Percentiles rank a stretch among this genome's conserved stretches.
These are phyloP conservation scores for Thalassiosira pacifica DNA, from an alignment of 352 stramenopile genomes.

Conservation along the genomic window DNA sequence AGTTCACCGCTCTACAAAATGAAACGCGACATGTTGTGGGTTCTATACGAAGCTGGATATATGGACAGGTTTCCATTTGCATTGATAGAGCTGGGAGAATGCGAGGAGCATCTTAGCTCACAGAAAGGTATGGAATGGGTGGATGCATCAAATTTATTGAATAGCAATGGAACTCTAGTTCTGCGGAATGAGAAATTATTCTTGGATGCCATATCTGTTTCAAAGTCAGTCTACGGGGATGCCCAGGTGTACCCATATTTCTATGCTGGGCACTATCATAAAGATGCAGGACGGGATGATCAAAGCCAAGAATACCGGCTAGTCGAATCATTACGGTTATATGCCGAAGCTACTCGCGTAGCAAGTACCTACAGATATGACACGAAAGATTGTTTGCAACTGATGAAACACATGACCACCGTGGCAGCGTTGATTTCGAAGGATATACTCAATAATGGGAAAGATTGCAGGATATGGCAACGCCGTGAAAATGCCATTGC, in stretches of 20 bases:
- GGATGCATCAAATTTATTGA: slow-evolving; percentile 34
- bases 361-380: slow-evolving; percentile 71
- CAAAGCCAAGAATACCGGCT: slow-evolving; percentile 68
- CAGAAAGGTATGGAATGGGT: slow-evolving; percentile 64
- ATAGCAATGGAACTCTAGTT: slow-evolving; percentile 40
- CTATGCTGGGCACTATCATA: slow-evolving; percentile 77
- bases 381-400: slow-evolving; percentile 65
- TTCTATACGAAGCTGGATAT: slow-evolving; percentile 60
- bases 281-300: slow-evolving; percentile 64
- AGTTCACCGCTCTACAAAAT: slow-evolving; percentile 67
- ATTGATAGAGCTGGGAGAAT: slow-evolving; percentile 74
- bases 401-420: slow-evolving; percentile 75
- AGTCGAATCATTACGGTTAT: slow-evolving; percentile 71
- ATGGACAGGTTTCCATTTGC: slow-evolving; percentile 73
- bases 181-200: slow-evolving; percentile 73
- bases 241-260: slow-evolving; percentile 75
- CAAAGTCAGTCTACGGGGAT: slow-evolving; percentile 58
- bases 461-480: slow-evolving; percentile 56
- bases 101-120: slow-evolving; percentile 72
- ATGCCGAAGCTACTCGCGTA: slow-evolving; percentile 62
- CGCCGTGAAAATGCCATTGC: slow-evolving; percentile 59
- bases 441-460: slow-evolving; percentile 66
- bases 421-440: slow-evolving; percentile 62
- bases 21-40: slow-evolving; percentile 78
- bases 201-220: slow-evolving; percentile 68